Evolutionary conservation across 2,329 filamentous ascomycete genomes (phyloP), one percentile per base, ranked within the genome.

Genomic region (Fonsecaea monophora): DNA sequence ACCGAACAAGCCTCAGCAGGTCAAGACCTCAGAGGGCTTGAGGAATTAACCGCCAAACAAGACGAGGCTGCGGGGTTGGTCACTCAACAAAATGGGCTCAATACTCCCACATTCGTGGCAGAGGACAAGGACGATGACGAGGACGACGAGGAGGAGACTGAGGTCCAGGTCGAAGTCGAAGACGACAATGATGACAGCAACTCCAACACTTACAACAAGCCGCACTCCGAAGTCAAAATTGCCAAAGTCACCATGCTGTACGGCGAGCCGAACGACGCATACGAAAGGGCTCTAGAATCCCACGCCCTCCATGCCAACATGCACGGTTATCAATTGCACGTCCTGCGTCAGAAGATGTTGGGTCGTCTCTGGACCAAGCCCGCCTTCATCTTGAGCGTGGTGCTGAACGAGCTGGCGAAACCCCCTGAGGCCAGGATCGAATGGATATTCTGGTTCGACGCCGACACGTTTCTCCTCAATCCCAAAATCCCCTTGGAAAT

Each of bases 361-460:
- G 35, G 40, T 15, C 32, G 50, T 8, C 37, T 53, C 3, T 68
- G 64, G 63, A 64, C 57, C 30, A 75, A 75, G 65, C 68, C 72
- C 25, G 60, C 69, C 18, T 74, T 71, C 48, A 65, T 75, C 4
- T 35, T 73, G 48, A 50, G 65, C n/a, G 50, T 78, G 37, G 60
- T 79, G 9, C 70, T 78, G 34, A 63, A 72, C 13, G 77, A 79
- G 66, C 58, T 79, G 53, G 72, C 71, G 13, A 78, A 78, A 64
- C 73, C 76, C 1, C 62, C 68, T 6, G 67, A 61, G 7, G 69
- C 76, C 50, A 70, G 77, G 48, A 60, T 76, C 9, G 75, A 79
- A 60, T 79, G 77, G 77, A 67, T 79, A 37, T 76, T 78, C 66
- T 78, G 76, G 74, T 73, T 75, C 48, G 77, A 78, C 59, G 73